Evolutionary conservation across 495 filamentous ascomycete genomes (phyloP).

Genomic region (Penicillium cataractarum): DNA sequence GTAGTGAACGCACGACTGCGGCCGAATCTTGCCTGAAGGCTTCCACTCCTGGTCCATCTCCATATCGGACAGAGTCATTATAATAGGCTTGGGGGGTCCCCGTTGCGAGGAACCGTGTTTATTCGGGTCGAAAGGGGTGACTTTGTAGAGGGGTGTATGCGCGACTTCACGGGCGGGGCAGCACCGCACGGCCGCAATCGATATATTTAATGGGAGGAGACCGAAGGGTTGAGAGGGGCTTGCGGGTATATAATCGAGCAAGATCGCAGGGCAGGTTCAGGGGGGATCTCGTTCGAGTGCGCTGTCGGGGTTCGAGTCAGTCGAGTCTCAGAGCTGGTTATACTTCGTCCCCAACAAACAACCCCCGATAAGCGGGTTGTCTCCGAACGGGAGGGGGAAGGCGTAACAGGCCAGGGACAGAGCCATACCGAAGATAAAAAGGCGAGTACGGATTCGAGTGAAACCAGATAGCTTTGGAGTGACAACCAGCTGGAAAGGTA

Average conservation of each 20-base stretch:
- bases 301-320: conserved; percentile 7
- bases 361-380: conserved; percentile 7
- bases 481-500: conserved; percentile 9
- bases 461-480: background rate
- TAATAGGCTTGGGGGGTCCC: background rate
- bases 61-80: conserved; percentile 58
- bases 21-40: conserved; percentile 63
- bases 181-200: conserved; percentile 13
- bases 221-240: conserved; percentile 26
- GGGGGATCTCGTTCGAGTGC: conserved; percentile 10
- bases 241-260: conserved; percentile 26
- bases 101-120: background rate
- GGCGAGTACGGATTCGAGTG: conserved; percentile 12
- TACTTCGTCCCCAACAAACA: conserved; percentile 14
- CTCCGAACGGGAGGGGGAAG: conserved; percentile 9
- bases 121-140: background rate
- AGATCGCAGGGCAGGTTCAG: conserved; percentile 1
- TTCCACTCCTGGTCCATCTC: conserved; percentile 76
- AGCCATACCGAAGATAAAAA: conserved; percentile 11
- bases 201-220: conserved; percentile 11
- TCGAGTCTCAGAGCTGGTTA: conserved; percentile 3
- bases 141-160: conserved; percentile 14
- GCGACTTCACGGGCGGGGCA: conserved; percentile 25
- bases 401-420: background rate
- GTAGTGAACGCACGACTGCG: conserved; percentile 73